Base-by-base conservation (phyloP, 805 yeast species). In the Nakazawaea ishiwadae region DNA sequence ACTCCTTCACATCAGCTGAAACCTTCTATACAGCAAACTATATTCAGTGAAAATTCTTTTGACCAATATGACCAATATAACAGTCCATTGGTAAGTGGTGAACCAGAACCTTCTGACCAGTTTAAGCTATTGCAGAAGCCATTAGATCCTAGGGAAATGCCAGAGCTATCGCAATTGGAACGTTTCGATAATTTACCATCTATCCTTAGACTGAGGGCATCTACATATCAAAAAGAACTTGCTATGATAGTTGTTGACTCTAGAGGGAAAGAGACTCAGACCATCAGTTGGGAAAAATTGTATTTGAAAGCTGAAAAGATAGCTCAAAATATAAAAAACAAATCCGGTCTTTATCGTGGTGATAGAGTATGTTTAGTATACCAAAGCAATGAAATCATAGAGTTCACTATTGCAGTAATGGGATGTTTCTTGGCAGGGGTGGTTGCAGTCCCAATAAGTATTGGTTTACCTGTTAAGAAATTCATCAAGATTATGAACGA, bases 381-480 rank as follows among this genome's bases (percentile, higher is more conserved):
- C 56, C 88, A 85, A 51, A 88, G 83, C 44, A 73, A 73, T 23
- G 98, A 93, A 59, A 79, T 86, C 2, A 73, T 85, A 10, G 98
- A 93, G 48, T 91, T 90, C 57, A 75, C 86, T 0, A 77, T 85
- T 1, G 95, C 98, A 0, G 59, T 93, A 16, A 75, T 88, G 58
- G 99, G 96, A 5, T 90, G 97, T 56, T 86, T 91, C 50, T 66
- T 91, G 43, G 95, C 97, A 1, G 96, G 96, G 2, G 84, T 88
- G 35, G 90, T 93, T 2, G 98, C 98, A 0, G 91, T 93, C 4
- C 99, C 99, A 0, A 79, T 93, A 31, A 85, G 85, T 40, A 81
- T 88, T 44, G 84, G 80, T 40, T 73, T 79, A 20, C 81, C 83
- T 24, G 63, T 81, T 20, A 67, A 68, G 31, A 96, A 89, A 48